A percentile compares a stretch with the other conserved stretches of the same genome.
Evolutionary conservation across 306 rosid species (phyloP).

Genomic region (Lathyrus sativus): DNA sequence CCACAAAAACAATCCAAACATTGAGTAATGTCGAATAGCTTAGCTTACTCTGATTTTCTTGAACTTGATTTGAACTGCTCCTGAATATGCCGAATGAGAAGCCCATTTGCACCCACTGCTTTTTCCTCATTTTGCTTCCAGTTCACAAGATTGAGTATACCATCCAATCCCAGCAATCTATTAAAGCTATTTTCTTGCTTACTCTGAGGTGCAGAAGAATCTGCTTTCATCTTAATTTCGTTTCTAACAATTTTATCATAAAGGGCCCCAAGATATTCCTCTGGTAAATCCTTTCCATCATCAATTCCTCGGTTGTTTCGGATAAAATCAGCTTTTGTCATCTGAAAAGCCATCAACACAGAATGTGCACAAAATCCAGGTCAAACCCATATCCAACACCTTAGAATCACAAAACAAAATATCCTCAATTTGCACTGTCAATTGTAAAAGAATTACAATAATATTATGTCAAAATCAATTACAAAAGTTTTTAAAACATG

Average conservation of each 20-base stretch:
- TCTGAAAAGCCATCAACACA: slow-evolving; percentile 60
- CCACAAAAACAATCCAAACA: slow-evolving; percentile 27
- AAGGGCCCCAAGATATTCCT: slow-evolving; percentile 86
- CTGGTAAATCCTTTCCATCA: slow-evolving; percentile 94
- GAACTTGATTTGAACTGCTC: slow-evolving; percentile 94
- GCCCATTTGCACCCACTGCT: slow-evolving; percentile 94
- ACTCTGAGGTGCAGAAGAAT: slow-evolving; percentile 87
- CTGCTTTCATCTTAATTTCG: slow-evolving; percentile 95
- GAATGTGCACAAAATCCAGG: slow-evolving; percentile 34
- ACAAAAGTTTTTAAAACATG: slow-evolving; percentile 25
- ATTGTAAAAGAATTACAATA: slow-evolving; percentile 17
- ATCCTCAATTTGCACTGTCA: slow-evolving; percentile 8
- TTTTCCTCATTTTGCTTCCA: slow-evolving; percentile 97
- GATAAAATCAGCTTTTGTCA: slow-evolving; percentile 94
- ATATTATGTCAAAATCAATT: slow-evolving; percentile 29
- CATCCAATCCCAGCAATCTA: slow-evolving; percentile 89
- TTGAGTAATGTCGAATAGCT: slow-evolving; percentile 34
- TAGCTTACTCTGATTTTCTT: slow-evolving; percentile 95
- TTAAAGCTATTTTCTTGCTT: slow-evolving; percentile 93
- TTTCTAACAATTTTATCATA: slow-evolving; percentile 90
- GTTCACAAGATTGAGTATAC: slow-evolving; percentile 91
- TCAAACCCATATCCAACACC: slow-evolving; percentile 35
- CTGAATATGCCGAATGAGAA: slow-evolving; percentile 90
- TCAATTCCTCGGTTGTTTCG: slow-evolving; percentile 98
- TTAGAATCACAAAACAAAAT: slow-evolving; percentile 33